Evolutionary conservation across 2,329 filamentous ascomycete species (phyloP).

Genomic region (Xylaria sp.): DNA sequence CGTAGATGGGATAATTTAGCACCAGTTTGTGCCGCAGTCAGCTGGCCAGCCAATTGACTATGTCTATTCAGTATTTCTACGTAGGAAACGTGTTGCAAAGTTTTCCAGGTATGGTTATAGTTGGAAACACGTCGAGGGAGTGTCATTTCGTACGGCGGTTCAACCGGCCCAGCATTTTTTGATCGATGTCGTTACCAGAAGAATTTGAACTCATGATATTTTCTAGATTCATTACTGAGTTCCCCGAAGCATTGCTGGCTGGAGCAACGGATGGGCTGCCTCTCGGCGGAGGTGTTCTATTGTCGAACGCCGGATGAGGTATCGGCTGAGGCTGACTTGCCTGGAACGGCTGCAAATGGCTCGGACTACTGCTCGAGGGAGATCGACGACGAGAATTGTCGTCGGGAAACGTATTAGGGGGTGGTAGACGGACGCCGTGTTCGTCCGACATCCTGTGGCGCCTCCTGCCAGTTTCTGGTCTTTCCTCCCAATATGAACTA

Average conservation of each 20-base stretch:
- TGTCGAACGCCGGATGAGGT: slow-evolving; percentile 50
- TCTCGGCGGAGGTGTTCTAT: slow-evolving; percentile 53
- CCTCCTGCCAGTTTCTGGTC: slow-evolving; percentile 50
- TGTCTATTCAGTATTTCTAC: slow-evolving; percentile 33
- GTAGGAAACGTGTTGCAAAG: slow-evolving; percentile 1
- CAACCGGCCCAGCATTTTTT: slow-evolving; percentile 64
- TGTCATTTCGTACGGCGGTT: slow-evolving; percentile 52
- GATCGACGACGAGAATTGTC: slow-evolving; percentile 64
- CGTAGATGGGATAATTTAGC: slow-evolving; percentile 4
- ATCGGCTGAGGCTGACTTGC: slow-evolving; percentile 46
- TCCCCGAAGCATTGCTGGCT: slow-evolving; percentile 51
- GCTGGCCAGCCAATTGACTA: slow-evolving; percentile 38
- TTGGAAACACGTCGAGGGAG: background rate
- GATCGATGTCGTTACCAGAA: slow-evolving; percentile 63
- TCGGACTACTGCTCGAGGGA: slow-evolving; percentile 63
- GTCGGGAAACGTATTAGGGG: slow-evolving; percentile 57
- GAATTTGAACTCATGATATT: slow-evolving; percentile 59
- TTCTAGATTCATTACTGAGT: slow-evolving; percentile 65
- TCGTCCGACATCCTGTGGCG: slow-evolving; percentile 53
- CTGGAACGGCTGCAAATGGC: slow-evolving; percentile 55
- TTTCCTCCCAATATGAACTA: slow-evolving; percentile 53
- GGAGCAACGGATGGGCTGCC: slow-evolving; percentile 53
- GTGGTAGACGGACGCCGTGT: slow-evolving; percentile 58
- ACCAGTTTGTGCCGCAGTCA: slow-evolving; percentile 6
- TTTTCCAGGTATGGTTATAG: background rate